Base-by-base conservation (phyloP, 345 rosid species). In the Psidium guajava region DNA sequence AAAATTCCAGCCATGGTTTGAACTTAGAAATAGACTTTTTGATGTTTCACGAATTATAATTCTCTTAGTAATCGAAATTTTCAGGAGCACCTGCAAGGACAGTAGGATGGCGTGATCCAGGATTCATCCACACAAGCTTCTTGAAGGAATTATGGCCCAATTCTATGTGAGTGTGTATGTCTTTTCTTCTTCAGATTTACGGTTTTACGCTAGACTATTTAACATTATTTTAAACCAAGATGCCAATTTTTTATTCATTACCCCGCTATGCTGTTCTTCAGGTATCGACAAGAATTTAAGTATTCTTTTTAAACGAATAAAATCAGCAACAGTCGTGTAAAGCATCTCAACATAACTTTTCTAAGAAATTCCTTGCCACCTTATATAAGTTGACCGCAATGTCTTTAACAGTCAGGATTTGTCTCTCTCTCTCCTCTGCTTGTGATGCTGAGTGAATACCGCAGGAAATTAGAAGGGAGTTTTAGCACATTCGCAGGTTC, bases 21-120 rank as follows among this genome's bases (percentile, higher is more conserved):
- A 69, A 69, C 77, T 69, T 69, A 32, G 44, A 69, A 69, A 44
- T 32, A 32, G 47, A 8, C 44, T 32, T 69, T 44, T 32, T 69
- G 77, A 69, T 69, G 77, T 69, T 69, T 69, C 24, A 32, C 1
- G 40, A 69, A 18, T 18, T 18, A 32, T 69, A 69, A 0, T 69
- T 69, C 47, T 32, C 77, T 32, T 69, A 32, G 42, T 18, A 9
- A 69, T 32, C 47, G 18, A 32, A 32, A 69, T 69, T 69, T 32
- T 32, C 77, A 92, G 93, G 90, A 84, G 73, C 91, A 81, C 93
- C 92, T 3, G 93, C 93, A 24, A 86, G 92, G 83, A 89, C 91
- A 53, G 88, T 87, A 56, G 92, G 93, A 44, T 92, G 93, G 93
- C 88, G 92, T 47, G 93, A 90, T 84, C 93, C 92, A 40, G 93